These are phyloP conservation scores for Cyberlindnera euphorbiae DNA, from an alignment of 805 yeast genomes.

Conservation along the genomic window DNA sequence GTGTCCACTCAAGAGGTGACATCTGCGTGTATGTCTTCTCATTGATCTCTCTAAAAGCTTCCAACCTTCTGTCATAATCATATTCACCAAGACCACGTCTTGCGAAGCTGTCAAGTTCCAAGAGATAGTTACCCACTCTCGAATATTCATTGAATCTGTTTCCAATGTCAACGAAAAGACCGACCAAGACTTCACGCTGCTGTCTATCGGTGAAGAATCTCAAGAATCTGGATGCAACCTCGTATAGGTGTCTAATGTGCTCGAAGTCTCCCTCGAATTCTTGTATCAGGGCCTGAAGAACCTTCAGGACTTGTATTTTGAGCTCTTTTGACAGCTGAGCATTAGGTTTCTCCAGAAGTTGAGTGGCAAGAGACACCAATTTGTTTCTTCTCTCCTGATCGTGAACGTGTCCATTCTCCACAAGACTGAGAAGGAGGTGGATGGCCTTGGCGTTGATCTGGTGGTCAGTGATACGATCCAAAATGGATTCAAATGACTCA, in stretches of 20 bases:
- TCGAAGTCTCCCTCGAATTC: slow-evolving; percentile 49
- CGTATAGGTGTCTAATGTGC: slow-evolving; percentile 46
- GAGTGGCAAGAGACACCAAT: slow-evolving; percentile 52
- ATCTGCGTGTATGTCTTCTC: slow-evolving; percentile 45
- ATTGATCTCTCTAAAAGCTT: slow-evolving; percentile 60
- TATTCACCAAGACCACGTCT: slow-evolving; percentile 59
- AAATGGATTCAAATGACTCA: slow-evolving; percentile 43
- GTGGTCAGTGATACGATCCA: slow-evolving; percentile 33
- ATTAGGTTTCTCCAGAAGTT: slow-evolving; percentile 55
- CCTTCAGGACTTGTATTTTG: slow-evolving; percentile 50
- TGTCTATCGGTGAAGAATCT: slow-evolving; percentile 51
- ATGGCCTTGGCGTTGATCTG: slow-evolving; percentile 51
- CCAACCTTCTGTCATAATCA: slow-evolving; percentile 72
- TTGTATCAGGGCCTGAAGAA: slow-evolving; percentile 50
- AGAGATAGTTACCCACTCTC: slow-evolving; percentile 47
- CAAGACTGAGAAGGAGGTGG: slow-evolving; percentile 44
- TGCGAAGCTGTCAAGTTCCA: slow-evolving; percentile 68
- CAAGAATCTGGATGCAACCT: slow-evolving; percentile 52
- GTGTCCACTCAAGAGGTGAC: slow-evolving; percentile 66
- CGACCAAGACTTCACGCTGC: slow-evolving; percentile 58
- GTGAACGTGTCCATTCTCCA: slow-evolving; percentile 53
- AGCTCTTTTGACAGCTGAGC: slow-evolving; percentile 46
- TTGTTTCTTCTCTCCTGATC: slow-evolving; percentile 48
- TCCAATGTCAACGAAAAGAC: slow-evolving; percentile 57
- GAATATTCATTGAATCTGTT: slow-evolving; percentile 38